phyloP scores from a whole-genome alignment of 1,284 basidiomycete species.

The Cutaneotrichosporon sp. region DNA sequence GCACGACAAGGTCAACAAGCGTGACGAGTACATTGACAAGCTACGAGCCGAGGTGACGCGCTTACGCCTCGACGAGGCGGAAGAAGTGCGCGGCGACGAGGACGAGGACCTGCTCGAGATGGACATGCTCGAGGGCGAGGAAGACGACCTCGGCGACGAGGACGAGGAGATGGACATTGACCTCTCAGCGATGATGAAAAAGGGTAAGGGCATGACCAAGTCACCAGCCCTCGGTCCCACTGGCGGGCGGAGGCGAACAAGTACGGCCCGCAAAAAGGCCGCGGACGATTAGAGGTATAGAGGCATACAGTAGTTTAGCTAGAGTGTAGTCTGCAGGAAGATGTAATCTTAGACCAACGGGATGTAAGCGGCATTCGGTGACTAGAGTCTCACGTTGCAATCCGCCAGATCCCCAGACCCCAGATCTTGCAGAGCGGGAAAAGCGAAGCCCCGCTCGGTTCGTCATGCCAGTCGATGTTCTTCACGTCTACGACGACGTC shows the following conservation, averaged over 20 bases:
- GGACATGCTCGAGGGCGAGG: constrained; percentile 43
- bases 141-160: constrained; percentile 31
- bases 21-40: constrained; percentile 74
- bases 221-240: constrained; percentile 14
- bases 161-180: constrained; percentile 40
- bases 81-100: constrained; percentile 40
- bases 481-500: too few species aligned
- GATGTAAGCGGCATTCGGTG: too few species aligned
- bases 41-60: constrained; percentile 69
- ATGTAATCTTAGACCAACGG: background rate
- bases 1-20: constrained; percentile 72
- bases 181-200: constrained; percentile 3
- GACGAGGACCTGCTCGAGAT: constrained; percentile 44
- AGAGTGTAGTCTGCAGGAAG: background rate
- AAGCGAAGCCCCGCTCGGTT: too few species aligned
- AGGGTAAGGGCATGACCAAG: constrained; percentile 8
- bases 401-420: background rate
- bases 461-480: too few species aligned
- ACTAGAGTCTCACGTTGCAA: background rate
- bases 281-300: background rate
- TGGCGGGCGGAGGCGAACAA: background rate
- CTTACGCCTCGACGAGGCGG: constrained; percentile 55
- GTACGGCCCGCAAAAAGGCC: background rate
- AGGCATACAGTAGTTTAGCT: background rate
- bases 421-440: too few species aligned